A percentile compares a stretch with the other conserved stretches of the same genome.
Conservation (phyloP, 495 filamentous ascomycete species). For the Penicillium taxi region DNA sequence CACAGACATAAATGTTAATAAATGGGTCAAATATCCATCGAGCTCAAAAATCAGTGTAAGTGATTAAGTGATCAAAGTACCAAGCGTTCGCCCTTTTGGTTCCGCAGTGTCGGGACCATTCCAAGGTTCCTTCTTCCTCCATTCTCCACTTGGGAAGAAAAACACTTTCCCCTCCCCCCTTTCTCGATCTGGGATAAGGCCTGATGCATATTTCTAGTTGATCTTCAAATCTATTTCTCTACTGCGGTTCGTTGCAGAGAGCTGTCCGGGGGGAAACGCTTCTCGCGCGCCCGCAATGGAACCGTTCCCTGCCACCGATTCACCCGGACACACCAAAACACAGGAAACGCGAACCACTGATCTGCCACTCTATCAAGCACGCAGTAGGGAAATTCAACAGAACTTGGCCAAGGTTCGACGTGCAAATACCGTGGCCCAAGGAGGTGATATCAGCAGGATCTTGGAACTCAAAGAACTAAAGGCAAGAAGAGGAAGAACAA, state of each 20-base stretch:
- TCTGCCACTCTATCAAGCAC: constrained; percentile 11
- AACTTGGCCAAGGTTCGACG: constrained; percentile 27
- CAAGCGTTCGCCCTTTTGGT: constrained; percentile 12
- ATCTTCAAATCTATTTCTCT: background rate
- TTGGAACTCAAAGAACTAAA: constrained; percentile 25
- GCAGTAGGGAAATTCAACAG: constrained; percentile 16
- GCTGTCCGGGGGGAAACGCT: constrained; percentile 4
- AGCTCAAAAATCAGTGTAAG: background rate
- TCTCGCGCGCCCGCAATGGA: constrained; percentile 17
- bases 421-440: constrained; percentile 38
- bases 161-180: background rate
- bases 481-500: constrained; percentile 24
- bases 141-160: constrained; percentile 11
- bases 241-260: constrained; percentile 12
- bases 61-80: background rate
- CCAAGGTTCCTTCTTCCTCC: constrained; percentile 7
- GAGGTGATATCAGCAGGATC: constrained; percentile 26
- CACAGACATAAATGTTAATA: no score
- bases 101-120: constrained; percentile 22
- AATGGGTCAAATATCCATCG: no score
- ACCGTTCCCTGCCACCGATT: constrained; percentile 14
- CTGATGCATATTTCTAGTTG: background rate
- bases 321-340: constrained; percentile 11
- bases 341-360: constrained; percentile 18
- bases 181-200: background rate